Percentiles rank a stretch among this genome's conserved stretches.
These are phyloP conservation scores for Przewalskia tangutica DNA, from an alignment of 257 asterid species.

Conservation along the genomic window DNA sequence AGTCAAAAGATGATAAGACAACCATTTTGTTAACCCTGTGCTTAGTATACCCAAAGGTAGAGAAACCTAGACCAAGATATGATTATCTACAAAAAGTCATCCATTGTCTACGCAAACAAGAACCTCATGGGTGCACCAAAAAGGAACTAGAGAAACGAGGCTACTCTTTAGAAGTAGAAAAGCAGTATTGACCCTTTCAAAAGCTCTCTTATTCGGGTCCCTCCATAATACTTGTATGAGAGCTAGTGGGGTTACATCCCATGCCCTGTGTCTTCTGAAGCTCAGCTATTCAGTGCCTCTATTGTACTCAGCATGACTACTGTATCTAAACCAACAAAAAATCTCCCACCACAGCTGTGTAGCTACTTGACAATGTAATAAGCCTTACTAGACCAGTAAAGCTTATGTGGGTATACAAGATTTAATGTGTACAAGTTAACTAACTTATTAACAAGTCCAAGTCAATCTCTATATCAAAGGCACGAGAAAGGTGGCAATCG, in stretches of 20 bases:
- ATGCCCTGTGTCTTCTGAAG: background rate
- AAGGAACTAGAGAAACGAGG: background rate
- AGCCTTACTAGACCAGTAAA: background rate
- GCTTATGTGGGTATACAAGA: background rate
- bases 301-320: background rate
- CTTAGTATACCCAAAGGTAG: background rate
- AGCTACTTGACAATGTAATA: background rate
- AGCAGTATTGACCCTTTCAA: background rate
- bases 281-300: background rate
- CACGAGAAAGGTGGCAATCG: background rate
- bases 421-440: background rate
- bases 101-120: background rate
- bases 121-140: background rate
- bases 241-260: background rate
- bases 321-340: background rate
- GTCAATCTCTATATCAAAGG: background rate
- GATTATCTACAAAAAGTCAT: background rate
- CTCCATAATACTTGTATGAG: background rate
- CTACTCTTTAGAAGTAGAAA: background rate
- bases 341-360: background rate
- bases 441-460: background rate
- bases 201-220: background rate
- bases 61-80: background rate
- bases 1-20: background rate
- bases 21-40: background rate